A percentile compares a stretch with the other conserved stretches of the same genome.
phyloP scores from a whole-genome alignment of 2,329 filamentous ascomycete species.

The Ceratocystis cubensis region DNA sequence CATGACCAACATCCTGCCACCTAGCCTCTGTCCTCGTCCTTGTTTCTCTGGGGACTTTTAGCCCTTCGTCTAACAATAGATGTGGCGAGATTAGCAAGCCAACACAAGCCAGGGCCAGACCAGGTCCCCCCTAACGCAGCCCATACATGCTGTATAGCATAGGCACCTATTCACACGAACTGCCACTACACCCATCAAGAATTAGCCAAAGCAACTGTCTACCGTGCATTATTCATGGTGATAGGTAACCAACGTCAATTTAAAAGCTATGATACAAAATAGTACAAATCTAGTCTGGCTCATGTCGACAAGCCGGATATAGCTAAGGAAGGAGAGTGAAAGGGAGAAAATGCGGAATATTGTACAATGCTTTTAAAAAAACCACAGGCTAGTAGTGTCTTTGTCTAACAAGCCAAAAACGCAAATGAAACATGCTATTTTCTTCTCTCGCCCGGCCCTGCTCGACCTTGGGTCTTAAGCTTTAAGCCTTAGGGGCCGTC shows the following conservation, averaged over 20 bases:
- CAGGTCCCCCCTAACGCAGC: too few relatives aligned
- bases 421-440: neutral
- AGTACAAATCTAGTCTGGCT: conserved; percentile 9
- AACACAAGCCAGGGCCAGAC: too few relatives aligned
- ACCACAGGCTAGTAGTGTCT: neutral
- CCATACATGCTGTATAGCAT: too few relatives aligned
- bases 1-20: too few relatives aligned
- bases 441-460: neutral
- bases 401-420: neutral
- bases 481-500: conserved; percentile 3
- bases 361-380: neutral
- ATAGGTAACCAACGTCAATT: neutral
- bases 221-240: neutral
- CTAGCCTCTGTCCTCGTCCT: too few relatives aligned
- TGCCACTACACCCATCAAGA: neutral
- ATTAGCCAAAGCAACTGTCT: neutral
- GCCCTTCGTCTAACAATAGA: too few relatives aligned
- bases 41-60: too few relatives aligned
- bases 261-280: conserved; percentile 16
- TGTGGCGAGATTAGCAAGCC: too few relatives aligned
- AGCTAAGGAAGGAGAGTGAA: neutral
- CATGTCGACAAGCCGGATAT: neutral
- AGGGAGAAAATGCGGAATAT: neutral
- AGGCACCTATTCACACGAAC: too few relatives aligned
- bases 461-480: neutral